These are phyloP conservation scores for Reutealis trisperma DNA, from an alignment of 345 rosid species.

Conservation along the genomic window DNA sequence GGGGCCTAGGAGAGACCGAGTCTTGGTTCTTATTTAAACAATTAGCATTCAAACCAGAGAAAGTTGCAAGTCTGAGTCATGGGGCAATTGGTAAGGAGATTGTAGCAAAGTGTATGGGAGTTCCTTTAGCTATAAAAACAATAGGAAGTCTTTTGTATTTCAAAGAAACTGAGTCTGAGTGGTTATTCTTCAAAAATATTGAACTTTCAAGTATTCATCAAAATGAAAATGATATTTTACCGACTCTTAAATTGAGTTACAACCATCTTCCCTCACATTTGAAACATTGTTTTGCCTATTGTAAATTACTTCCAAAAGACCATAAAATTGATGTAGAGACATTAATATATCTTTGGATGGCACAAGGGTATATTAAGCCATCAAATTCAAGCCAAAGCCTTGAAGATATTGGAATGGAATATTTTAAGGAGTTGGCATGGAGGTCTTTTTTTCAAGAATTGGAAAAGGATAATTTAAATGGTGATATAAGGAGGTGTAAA, in stretches of 20 bases:
- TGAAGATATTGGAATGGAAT: slow-evolving; percentile 14
- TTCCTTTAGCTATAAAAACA: background rate
- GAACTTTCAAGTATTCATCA: background rate
- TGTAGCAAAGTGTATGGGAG: background rate
- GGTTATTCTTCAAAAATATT: slow-evolving; percentile 5
- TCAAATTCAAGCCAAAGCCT: background rate
- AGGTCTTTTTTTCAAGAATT: slow-evolving; percentile 14
- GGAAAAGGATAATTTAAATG: background rate
- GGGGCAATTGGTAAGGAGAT: background rate
- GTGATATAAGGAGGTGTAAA: background rate
- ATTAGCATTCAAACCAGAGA: background rate
- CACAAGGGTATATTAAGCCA: slow-evolving; percentile 21
- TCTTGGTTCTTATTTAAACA: no score
- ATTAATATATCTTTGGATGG: slow-evolving; percentile 28
- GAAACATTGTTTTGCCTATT: slow-evolving; percentile 42
- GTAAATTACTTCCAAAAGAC: slow-evolving; percentile 38
- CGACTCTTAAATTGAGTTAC: slow-evolving; percentile 32
- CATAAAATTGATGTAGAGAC: slow-evolving; percentile 12
- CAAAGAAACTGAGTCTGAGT: background rate
- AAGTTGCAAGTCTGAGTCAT: no score
- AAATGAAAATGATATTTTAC: slow-evolving; percentile 13
- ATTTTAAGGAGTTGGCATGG: slow-evolving; percentile 7
- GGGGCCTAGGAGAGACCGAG: no score
- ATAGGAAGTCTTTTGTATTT: background rate
- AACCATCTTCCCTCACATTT: slow-evolving; percentile 36